Evolutionary conservation across 2,329 filamentous ascomycete genomes (phyloP), one percentile per base, ranked within the genome.

Genomic region (Fusarium protoensiforme): DNA sequence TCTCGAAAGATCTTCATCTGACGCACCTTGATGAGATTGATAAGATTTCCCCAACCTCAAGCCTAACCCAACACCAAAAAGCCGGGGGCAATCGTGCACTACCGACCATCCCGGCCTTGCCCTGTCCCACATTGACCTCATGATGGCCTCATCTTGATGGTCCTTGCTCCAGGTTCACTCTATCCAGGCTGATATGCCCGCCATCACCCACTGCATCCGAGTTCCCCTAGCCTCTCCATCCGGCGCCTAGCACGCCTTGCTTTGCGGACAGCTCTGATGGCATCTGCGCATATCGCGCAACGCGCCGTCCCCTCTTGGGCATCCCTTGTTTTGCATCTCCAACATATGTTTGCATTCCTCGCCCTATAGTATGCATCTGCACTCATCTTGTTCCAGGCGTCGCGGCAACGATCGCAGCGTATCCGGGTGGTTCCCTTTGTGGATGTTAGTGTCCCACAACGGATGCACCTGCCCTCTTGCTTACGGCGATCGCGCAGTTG

Each of bases 11-110:
- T 73, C 74, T 75, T 64, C 51, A 60, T 66, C 61, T 66, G 41
- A 77, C 78, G 77, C 77, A 78, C 22, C 58, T 72, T 75, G 75
- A 78, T 78, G 61, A 71, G 77, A 78, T 78, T 77, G 77, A 78
- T 78, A 78, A 78, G 77, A 77, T 78, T 69, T 36, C 22, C 54
- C 60, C 46, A 53, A 33, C 27, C 18, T 31, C 46, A 31, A 51
- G 29, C 65, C 69, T 65, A 64, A 66, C 56, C 61, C 22, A 48
- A 60, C 29, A 46, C 58, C 41, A 29, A 70, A 67, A 65, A 66
- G 66, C 69, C 58, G 53, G 71, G 71, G 71, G 56, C 24, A 69
- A 58, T 57, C 53, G 53, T 65, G 65, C 69, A 64, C 62, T 68
- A 48, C 48, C 46, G 39, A 68, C 41, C 36, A 65, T 65, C 68